Conservation (phyloP, 2,329 filamentous ascomycete genomes). For the Alternaria brassicicola region DNA sequence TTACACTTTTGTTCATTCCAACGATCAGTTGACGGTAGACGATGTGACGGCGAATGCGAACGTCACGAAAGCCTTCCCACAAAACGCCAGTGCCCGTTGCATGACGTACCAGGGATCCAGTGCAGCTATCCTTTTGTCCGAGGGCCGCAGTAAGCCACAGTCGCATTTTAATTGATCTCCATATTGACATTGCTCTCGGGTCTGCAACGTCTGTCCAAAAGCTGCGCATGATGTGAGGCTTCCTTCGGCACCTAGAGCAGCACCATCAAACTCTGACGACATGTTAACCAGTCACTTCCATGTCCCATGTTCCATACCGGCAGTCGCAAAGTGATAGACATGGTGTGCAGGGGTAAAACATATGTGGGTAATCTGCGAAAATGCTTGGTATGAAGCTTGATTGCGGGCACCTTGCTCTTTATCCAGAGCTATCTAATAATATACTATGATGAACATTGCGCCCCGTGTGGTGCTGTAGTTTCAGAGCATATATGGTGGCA, state of each 20-base stretch:
- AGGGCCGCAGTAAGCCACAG: background rate
- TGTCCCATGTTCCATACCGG: background rate
- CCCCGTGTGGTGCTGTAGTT: background rate
- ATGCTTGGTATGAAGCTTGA: constrained; percentile 39
- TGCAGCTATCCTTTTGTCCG: background rate
- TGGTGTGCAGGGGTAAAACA: constrained; percentile 19
- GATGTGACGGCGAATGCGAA: background rate
- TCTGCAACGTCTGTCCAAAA: background rate
- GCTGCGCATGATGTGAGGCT: background rate
- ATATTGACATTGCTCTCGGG: background rate
- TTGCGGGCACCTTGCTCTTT: constrained; percentile 13
- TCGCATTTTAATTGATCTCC: too few species aligned
- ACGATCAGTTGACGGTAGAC: background rate
- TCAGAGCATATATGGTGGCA: background rate
- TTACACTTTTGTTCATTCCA: background rate
- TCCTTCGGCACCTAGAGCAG: background rate
- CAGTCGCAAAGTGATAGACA: background rate
- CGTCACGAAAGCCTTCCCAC: background rate
- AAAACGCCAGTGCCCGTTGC: background rate
- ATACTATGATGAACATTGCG: background rate
- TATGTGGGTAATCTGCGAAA: constrained; percentile 17
- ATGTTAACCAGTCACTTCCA: background rate
- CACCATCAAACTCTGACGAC: background rate
- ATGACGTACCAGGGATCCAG: background rate
- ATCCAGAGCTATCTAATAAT: background rate